These are phyloP conservation scores for Aspergillus viridinutans DNA, from an alignment of 2,329 filamentous ascomycete genomes.

Conservation along the genomic window DNA sequence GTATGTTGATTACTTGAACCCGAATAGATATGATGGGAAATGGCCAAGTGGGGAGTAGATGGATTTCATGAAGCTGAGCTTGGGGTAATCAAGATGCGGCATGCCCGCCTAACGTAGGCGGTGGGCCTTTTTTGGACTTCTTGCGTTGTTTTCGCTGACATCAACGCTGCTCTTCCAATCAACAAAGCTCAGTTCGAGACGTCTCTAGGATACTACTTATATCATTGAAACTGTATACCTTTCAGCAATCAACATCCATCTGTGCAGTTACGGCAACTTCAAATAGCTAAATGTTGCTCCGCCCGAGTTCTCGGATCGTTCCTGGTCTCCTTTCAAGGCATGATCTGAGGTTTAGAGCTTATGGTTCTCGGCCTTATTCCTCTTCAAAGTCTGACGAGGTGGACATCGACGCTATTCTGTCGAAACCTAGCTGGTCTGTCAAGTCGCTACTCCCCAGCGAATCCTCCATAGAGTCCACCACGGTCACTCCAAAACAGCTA, in stretches of 20 bases:
- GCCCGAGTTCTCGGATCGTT: conserved; percentile 8
- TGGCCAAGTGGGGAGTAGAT: conserved; percentile 3
- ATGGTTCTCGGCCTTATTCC: conserved; percentile 19
- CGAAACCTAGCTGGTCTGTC: conserved; percentile 78
- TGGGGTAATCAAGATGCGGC: conserved; percentile 1
- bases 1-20: neutral
- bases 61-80: neutral
- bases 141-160: neutral
- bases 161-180: neutral
- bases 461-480: conserved; percentile 22
- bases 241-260: no score
- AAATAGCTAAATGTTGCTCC: conserved; percentile 6
- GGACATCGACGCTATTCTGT: conserved; percentile 51
- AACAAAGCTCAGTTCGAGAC: no score
- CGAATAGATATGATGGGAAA: neutral
- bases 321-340: neutral
- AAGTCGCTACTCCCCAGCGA: conserved; percentile 61
- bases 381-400: conserved; percentile 18
- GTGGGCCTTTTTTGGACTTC: conserved; percentile 14
- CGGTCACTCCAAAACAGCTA: conserved; percentile 64
- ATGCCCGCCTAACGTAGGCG: conserved; percentile 13
- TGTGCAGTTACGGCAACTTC: neutral
- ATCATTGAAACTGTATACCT: no score
- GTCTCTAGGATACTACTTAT: no score
- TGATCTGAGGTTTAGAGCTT: conserved; percentile 1